Base-by-base conservation (phyloP, 306 rosid genomes). In the Pyrus bretschneideri region DNA sequence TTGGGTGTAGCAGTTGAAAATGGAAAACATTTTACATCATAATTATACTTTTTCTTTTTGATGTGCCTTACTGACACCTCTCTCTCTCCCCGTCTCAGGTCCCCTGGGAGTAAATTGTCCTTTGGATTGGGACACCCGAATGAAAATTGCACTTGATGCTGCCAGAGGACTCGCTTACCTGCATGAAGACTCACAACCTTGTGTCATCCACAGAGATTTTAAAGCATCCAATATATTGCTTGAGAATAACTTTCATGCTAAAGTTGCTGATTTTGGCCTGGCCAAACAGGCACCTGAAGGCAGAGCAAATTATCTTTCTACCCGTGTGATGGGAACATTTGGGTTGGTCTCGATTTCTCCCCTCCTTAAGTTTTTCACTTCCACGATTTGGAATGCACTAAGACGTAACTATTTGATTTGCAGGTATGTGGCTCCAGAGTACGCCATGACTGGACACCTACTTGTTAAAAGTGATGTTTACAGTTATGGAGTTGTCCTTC, bases 391-490 rank as follows among this genome's bases (percentile, higher is more conserved):
- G 67, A 74, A 61, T 57, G 61, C 75, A 67, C 73, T 82, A 66
- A 81, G 74, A 78, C 58, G 69, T 70, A 85, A 57, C 72, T 59
- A 38, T 71, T 84, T 85, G n/a, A 59, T 61, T 64, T 73, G 73
- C 83, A 95, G 99, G 85, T 95, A 95, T 80, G 99, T 95, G n/a
- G 98, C 97, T 74, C 98, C 98, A 9, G 98, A 94, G 82, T 94
- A 94, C 84, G 98, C 98, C 68, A 92, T 95, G 97, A 95, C 99
- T 2, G 97, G 97, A 58, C 99, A 92, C 79, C 86, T 92, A 55
- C 93, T 95, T 14, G 96, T 92, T 79, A 95, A 95, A 83, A 95
- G 99, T 69, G 99, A 95, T 75, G 99, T 95, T 66, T 95, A 95
- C 79, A 95, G 99, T 81, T 95, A 92, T 19, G 99, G 97, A 59